phyloP scores from a whole-genome alignment of 1,284 basidiomycete genomes.

The Entoloma clypeatum region DNA sequence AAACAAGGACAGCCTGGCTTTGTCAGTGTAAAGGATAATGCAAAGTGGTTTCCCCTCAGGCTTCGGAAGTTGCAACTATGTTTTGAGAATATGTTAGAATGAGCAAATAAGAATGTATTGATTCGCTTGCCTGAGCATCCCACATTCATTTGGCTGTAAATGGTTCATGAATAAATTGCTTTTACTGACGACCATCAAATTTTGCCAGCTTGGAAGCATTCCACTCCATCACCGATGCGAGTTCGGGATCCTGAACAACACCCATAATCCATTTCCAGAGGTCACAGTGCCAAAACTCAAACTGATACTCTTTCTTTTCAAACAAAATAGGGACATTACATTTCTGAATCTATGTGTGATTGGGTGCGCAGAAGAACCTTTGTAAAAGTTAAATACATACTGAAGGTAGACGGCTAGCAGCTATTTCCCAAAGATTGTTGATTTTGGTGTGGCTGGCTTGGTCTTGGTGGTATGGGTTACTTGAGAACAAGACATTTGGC shows the following conservation, averaged over 20 bases:
- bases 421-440: too few species aligned
- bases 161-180: conserved; percentile 33
- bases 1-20: conserved; percentile 37
- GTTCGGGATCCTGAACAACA: conserved; percentile 17
- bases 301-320: too few species aligned
- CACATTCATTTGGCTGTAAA: conserved; percentile 26
- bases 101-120: neutral
- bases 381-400: too few species aligned
- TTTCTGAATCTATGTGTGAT: too few species aligned
- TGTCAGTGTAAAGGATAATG: conserved; percentile 35
- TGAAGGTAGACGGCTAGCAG: too few species aligned
- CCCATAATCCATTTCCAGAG: conserved; percentile 23
- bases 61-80: conserved; percentile 11
- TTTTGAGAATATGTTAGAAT: neutral
- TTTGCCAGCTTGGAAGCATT: conserved; percentile 25
- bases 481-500: too few species aligned
- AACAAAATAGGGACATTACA: too few species aligned
- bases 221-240: conserved; percentile 23
- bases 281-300: conserved; percentile 16
- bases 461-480: too few species aligned
- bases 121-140: conserved; percentile 21
- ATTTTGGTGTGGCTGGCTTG: too few species aligned
- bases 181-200: conserved; percentile 27
- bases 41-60: conserved; percentile 16
- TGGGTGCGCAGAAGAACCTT: too few species aligned